phyloP scores from a whole-genome alignment of 2,329 filamentous ascomycete genomes.

The Cladosporium sp. region DNA sequence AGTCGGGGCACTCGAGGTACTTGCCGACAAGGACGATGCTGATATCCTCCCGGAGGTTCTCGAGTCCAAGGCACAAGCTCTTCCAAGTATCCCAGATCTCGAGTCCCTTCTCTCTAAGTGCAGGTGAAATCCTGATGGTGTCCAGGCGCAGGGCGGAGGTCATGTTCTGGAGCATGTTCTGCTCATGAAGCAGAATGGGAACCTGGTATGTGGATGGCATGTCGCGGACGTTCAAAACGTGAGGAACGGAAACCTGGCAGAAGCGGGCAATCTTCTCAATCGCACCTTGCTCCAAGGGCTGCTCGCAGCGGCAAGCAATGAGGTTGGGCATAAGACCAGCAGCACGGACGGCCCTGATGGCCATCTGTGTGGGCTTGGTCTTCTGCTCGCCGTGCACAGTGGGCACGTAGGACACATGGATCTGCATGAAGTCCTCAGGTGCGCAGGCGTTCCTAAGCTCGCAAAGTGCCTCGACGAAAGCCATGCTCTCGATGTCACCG shows the following conservation, averaged over 20 bases:
- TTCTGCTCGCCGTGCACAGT: constrained; percentile 76
- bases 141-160: constrained; percentile 63
- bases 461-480: constrained; percentile 81
- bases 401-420: constrained; percentile 85
- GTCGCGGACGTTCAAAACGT: constrained; percentile 83
- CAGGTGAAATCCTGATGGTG: constrained; percentile 42
- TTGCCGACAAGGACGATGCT: constrained; percentile 88
- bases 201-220: constrained; percentile 92
- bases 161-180: constrained; percentile 69
- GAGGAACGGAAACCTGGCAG: constrained; percentile 80
- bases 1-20: constrained; percentile 79
- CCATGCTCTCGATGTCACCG: constrained; percentile 80
- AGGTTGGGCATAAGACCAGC: constrained; percentile 63
- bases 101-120: constrained; percentile 58
- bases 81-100: constrained; percentile 78
- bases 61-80: constrained; percentile 61
- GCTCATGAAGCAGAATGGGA: constrained; percentile 81
- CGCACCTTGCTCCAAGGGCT: constrained; percentile 66
- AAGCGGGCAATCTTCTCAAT: constrained; percentile 83
- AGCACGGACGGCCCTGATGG: constrained; percentile 78
- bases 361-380: constrained; percentile 94
- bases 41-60: constrained; percentile 64
- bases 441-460: constrained; percentile 71
- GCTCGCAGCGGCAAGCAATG: constrained; percentile 89
- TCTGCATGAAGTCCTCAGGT: constrained; percentile 78